A percentile compares a stretch with the other conserved stretches of the same genome.
These are phyloP conservation scores for Aspergillus glaucus DNA, from an alignment of 2,329 filamentous ascomycete species.

Conservation along the genomic window DNA sequence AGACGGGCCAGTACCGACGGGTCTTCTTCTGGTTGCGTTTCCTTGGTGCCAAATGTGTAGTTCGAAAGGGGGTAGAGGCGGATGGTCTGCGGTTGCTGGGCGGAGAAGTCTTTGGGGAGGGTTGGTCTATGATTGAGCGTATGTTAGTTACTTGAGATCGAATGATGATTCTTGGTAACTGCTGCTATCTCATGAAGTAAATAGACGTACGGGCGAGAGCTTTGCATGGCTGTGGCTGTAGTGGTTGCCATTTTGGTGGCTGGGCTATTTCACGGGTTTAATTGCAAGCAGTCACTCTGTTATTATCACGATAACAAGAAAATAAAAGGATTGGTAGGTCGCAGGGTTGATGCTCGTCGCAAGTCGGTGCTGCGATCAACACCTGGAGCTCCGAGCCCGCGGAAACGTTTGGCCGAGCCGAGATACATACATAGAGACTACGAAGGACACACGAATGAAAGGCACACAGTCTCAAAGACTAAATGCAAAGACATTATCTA, in stretches of 20 bases:
- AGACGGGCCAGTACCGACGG: slow-evolving; percentile 88
- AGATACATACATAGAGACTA: neutral
- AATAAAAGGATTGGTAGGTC: neutral
- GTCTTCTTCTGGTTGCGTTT: slow-evolving; percentile 96
- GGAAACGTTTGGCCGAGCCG: slow-evolving; percentile 26
- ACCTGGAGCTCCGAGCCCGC: slow-evolving; percentile 9
- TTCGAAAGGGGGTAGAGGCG: slow-evolving; percentile 92
- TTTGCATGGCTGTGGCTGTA: slow-evolving; percentile 67
- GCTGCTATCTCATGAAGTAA: neutral
- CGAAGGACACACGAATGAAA: too few species aligned
- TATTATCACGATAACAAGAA: neutral
- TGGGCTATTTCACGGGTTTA: neutral
- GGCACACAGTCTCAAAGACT: too few species aligned
- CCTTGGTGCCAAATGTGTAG: slow-evolving; percentile 98
- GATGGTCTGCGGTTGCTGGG: slow-evolving; percentile 82
- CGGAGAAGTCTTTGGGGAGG: slow-evolving; percentile 76
- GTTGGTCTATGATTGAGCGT: slow-evolving; percentile 49
- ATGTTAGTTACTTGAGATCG: neutral
- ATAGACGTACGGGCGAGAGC: slow-evolving; percentile 57
- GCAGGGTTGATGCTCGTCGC: slow-evolving; percentile 3
- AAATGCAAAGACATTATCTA: too few species aligned
- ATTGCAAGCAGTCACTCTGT: neutral
- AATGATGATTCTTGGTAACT: neutral
- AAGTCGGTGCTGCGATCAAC: slow-evolving; percentile 1
- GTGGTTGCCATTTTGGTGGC: slow-evolving; percentile 68